These are phyloP conservation scores for Aspergillus sparsus DNA, from an alignment of 495 filamentous ascomycete genomes.

Conservation along the genomic window DNA sequence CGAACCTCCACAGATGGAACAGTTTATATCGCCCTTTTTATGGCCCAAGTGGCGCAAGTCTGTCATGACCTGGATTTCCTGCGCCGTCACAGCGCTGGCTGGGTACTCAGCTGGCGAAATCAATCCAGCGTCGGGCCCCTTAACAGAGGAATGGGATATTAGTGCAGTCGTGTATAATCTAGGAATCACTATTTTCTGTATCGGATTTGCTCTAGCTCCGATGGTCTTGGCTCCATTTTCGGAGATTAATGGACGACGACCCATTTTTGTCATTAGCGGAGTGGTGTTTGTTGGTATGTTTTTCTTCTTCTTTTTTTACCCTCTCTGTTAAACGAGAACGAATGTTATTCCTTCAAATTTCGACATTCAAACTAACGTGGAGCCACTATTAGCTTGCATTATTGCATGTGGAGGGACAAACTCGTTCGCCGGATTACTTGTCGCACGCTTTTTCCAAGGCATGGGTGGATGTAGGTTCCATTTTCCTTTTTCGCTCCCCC, in stretches of 20 bases:
- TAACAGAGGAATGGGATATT: slow-evolving; percentile 63
- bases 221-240: slow-evolving; percentile 91
- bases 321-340: no score
- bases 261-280: slow-evolving; percentile 76
- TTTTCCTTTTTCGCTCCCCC: neutral
- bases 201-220: slow-evolving; percentile 81
- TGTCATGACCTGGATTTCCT: slow-evolving; percentile 73
- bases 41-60: slow-evolving; percentile 73
- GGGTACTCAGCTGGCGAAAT: slow-evolving; percentile 84
- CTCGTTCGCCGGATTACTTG: slow-evolving; percentile 69
- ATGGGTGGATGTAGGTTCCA: slow-evolving; percentile 58
- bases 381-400: slow-evolving; percentile 55
- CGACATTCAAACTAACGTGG: neutral
- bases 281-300: slow-evolving; percentile 59
- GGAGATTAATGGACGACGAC: slow-evolving; percentile 81
- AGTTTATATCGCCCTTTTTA: slow-evolving; percentile 68
- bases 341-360: no score
- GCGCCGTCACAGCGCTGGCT: slow-evolving; percentile 71
- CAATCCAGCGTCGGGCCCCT: slow-evolving; percentile 62
- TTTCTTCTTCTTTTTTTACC: neutral
- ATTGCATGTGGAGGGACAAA: slow-evolving; percentile 75
- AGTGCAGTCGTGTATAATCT: slow-evolving; percentile 64
- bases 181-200: slow-evolving; percentile 82
- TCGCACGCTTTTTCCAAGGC: slow-evolving; percentile 76
- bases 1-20: slow-evolving; percentile 61